Evolutionary conservation across 2,329 filamentous ascomycete species (phyloP), one percentile per base, ranked within the genome.

Genomic region (Cladophialophora bantiana): DNA sequence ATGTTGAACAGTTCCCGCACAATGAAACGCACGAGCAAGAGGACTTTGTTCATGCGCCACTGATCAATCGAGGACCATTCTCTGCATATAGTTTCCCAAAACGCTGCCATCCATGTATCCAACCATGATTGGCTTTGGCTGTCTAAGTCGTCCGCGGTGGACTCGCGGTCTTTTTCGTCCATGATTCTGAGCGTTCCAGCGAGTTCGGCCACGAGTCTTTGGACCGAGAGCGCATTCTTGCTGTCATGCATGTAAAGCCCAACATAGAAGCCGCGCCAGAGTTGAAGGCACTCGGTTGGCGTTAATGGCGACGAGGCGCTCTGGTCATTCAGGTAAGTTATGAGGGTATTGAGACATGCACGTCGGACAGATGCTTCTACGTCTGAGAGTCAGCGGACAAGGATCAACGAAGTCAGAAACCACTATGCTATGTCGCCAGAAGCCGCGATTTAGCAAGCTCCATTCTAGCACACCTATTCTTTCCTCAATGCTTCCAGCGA

Each of bases 41-140:
- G 82, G 75, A 96, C 98, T 83, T 99, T 99, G 80, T 99, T 93
- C 83, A 98, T 89, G 50, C 92, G 87, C 71, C 91, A 80, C 7
- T 90, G 88, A 76, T 93, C 91, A 68, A 93, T 88, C 53, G 83
- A 81, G 34, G 86, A 86, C 87, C 90, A 93, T 78, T 92, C 88
- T 54, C 85, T 79, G 55, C 85, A 83, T 77, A 93, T 85, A 7
- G 89, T 90, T 71, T 86, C 84, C 89, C 89, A 93, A 80, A 92
- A 93, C 34, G 83, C 89, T 66, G 54, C 60, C 13, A 65, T 53
- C 67, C 70, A 73, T 4, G 65, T 68, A 6, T 58, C 54, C 18
- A 69, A 60, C 68, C 67, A 73, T 31, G 64, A 50, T 15, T 62
- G 35, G 1, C 65, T 20, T 20, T 42, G 32, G n/a, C n/a, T 12